Evolutionary conservation across 371 early-diverging fungal genomes (phyloP), one percentile per base, ranked within the genome.

Genomic region (Sporodiniella umbellata): DNA sequence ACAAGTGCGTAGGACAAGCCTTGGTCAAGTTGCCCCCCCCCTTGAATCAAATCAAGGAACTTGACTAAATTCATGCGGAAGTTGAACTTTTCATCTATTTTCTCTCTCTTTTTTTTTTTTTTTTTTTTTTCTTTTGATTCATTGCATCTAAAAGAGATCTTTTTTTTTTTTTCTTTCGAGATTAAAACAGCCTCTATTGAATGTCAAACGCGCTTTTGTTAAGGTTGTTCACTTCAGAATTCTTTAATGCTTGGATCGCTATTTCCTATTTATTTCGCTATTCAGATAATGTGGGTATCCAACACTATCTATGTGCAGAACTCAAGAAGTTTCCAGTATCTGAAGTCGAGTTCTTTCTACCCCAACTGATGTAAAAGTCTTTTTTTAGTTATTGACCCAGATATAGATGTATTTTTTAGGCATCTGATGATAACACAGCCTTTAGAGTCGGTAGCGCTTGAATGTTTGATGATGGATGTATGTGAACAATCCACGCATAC

Each of bases 231-330:
- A 86, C 88, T 42, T 89, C 90, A 31, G 87, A 94, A 51, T 91
- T 86, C 66, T 95, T 98, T 66, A 88, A 94, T 68, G 72, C 90
- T 26, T 89, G 94, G 80, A 79, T 95, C 51, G 96, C 94, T 12
- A 71, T 96, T n/a, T 85, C 84, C 21, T 99, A 96, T 68, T 73
- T 99, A 18, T 86, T 87, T 60, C 75, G 82, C 51, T 90, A 97
- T 67, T 84, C 88, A 5, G 81, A 89, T 40, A 80, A 78, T 17
- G 73, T 86, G 19, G 96, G 94, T 11, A 92, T 97, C 26, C 96
- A 98, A 45, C 85, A 94, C 54, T 96, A 95, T 58, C 75, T 99
- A 42, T 96, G 96, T 77, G 79, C 88, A 30, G 83, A 84, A 53
- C 75, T 98, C 50, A 81, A 79, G 51, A 76, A 81, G 62, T 92